phyloP scores from a whole-genome alignment of 192 early-diverging fungal species.

The Coemansia sp. region DNA sequence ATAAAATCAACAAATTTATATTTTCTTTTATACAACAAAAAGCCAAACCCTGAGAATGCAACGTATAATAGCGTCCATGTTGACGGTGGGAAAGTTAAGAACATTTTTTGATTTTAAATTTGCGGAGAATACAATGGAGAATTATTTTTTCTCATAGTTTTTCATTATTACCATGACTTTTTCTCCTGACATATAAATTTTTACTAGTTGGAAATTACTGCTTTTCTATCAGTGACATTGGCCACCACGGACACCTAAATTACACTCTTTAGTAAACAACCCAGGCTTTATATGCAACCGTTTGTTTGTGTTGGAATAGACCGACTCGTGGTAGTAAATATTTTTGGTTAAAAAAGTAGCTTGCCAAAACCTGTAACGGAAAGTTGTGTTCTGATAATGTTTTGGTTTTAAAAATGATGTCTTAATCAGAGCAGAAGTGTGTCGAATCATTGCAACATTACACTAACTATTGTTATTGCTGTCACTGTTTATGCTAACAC shows the following conservation, averaged over 20 bases:
- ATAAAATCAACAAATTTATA: background rate
- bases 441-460: too few species aligned
- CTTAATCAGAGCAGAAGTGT: background rate
- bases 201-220: background rate
- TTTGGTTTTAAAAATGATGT: conserved; percentile 6
- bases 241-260: background rate
- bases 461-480: too few species aligned
- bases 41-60: background rate
- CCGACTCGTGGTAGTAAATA: background rate
- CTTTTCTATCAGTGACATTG: too few species aligned
- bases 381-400: conserved; percentile 6
- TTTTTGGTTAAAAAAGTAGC: background rate
- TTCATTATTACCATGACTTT: background rate
- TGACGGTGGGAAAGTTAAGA: background rate
- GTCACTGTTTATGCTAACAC: too few species aligned
- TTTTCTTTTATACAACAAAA: background rate
- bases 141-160: conserved; percentile 2
- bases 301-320: background rate
- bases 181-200: background rate
- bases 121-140: conserved; percentile 1
- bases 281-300: background rate
- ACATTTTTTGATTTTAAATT: background rate
- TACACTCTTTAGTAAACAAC: background rate
- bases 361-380: conserved; percentile 7
- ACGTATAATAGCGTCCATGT: background rate